phyloP scores from a whole-genome alignment of 108 stramenopile species.

The Cyclotella choctawhatcheeana region DNA sequence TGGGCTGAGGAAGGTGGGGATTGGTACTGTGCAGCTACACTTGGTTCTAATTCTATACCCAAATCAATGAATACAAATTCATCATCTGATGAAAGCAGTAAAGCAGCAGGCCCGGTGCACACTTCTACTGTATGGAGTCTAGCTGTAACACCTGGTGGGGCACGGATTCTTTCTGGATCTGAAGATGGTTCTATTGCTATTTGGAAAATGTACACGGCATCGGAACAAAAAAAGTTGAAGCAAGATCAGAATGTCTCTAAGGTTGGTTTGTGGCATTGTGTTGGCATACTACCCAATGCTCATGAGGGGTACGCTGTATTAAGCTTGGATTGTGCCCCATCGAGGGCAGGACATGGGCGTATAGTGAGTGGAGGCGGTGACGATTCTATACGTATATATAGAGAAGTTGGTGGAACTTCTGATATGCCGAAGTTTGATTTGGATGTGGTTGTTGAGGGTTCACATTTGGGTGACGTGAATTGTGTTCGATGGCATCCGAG shows the following conservation, averaged over 20 bases:
- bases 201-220: constrained; percentile 69
- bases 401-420: constrained; percentile 52
- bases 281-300: constrained; percentile 66
- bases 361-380: constrained; percentile 90
- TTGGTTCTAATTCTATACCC: constrained; percentile 36
- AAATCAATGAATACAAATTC: background rate
- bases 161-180: constrained; percentile 78
- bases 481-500: constrained; percentile 94
- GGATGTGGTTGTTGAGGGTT: constrained; percentile 50
- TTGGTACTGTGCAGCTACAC: constrained; percentile 90
- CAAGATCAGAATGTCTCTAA: constrained; percentile 7
- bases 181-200: constrained; percentile 78
- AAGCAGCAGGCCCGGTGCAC: constrained; percentile 53
- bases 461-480: constrained; percentile 94
- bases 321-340: constrained; percentile 82
- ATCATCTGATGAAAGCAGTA: background rate
- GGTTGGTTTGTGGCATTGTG: constrained; percentile 77
- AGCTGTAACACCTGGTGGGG: constrained; percentile 78
- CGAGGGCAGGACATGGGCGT: constrained; percentile 73
- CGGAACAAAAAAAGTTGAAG: constrained; percentile 44
- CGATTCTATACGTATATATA: constrained; percentile 80
- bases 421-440: constrained; percentile 73
- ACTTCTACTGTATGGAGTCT: constrained; percentile 91
- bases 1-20: constrained; percentile 98
- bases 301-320: constrained; percentile 72